Evolutionary conservation across 495 filamentous ascomycete genomes (phyloP).

Genomic region (Podospora comata): DNA sequence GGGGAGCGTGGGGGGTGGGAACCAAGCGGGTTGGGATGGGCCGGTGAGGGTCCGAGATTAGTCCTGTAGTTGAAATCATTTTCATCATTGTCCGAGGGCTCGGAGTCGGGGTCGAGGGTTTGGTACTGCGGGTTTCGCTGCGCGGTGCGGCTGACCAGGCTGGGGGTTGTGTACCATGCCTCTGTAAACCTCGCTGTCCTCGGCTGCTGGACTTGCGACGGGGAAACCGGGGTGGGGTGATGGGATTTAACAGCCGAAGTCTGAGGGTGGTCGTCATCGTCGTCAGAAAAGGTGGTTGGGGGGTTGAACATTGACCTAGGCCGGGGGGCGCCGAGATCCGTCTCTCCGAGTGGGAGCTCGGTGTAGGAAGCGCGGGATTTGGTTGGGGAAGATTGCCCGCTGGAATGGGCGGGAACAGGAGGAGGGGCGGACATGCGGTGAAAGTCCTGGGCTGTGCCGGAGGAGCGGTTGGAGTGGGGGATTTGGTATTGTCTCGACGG

Average conservation of each 20-base stretch:
- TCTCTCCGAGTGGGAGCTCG: slow-evolving; percentile 40
- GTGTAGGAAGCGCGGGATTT: slow-evolving; percentile 36
- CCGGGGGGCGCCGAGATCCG: slow-evolving; percentile 29
- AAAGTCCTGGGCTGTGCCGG: slow-evolving; percentile 34
- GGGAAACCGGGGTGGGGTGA: slow-evolving; percentile 23
- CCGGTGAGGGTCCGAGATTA: not conserved
- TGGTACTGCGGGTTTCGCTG: slow-evolving; percentile 40
- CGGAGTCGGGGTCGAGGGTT: slow-evolving; percentile 31
- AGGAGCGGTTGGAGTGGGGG: slow-evolving; percentile 42
- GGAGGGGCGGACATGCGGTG: slow-evolving; percentile 43
- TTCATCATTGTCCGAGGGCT: slow-evolving; percentile 22
- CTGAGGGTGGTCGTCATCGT: not conserved
- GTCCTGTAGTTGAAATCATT: slow-evolving; percentile 18
- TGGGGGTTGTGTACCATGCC: slow-evolving; percentile 54
- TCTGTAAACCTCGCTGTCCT: slow-evolving; percentile 63
- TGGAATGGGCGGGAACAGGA: slow-evolving; percentile 7
- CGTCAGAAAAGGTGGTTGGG: not conserved
- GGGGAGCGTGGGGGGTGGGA: slow-evolving; percentile 21
- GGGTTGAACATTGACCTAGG: slow-evolving; percentile 24
- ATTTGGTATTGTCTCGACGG: slow-evolving; percentile 52
- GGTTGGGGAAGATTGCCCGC: not conserved
- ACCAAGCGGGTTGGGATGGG: slow-evolving; percentile 22
- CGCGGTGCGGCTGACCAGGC: slow-evolving; percentile 51
- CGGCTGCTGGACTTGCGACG: slow-evolving; percentile 29
- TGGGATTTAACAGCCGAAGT: slow-evolving; percentile 29